Conservation (phyloP, 2,329 filamentous ascomycete genomes). For the Fusarium duplospermum region DNA sequence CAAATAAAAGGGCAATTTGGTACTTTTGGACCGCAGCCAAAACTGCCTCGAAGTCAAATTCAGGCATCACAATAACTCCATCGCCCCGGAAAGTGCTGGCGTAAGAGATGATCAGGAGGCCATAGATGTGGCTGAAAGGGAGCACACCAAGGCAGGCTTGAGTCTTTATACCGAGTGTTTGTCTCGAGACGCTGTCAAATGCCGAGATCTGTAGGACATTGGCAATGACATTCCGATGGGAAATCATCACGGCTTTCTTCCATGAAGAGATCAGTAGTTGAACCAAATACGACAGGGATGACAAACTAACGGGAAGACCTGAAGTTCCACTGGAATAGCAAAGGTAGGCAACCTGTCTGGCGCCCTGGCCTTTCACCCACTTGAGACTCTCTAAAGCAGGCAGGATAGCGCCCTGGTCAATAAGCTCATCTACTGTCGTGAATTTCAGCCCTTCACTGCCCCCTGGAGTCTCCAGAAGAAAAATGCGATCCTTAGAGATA, state of each 20-base stretch:
- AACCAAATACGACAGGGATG: slow-evolving; percentile 43
- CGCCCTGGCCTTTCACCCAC: slow-evolving; percentile 73
- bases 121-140: slow-evolving; percentile 85
- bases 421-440: slow-evolving; percentile 73
- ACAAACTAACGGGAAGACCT: slow-evolving; percentile 72
- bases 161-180: slow-evolving; percentile 50
- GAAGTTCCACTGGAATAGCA: slow-evolving; percentile 86
- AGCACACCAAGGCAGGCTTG: slow-evolving; percentile 72
- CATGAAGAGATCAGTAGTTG: background rate
- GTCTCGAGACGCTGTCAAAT: slow-evolving; percentile 53
- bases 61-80: slow-evolving; percentile 76
- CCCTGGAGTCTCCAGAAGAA: slow-evolving; percentile 72
- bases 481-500: slow-evolving; percentile 72
- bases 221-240: slow-evolving; percentile 81
- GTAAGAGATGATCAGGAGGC: slow-evolving; percentile 78
- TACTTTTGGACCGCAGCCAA: slow-evolving; percentile 49
- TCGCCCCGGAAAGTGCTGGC: slow-evolving; percentile 69
- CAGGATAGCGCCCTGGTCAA: slow-evolving; percentile 67
- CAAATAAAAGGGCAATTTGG: background rate
- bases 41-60: slow-evolving; percentile 76
- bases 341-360: slow-evolving; percentile 76
- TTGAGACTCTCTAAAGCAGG: slow-evolving; percentile 64
- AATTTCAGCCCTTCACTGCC: slow-evolving; percentile 52
- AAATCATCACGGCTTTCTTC: slow-evolving; percentile 85
- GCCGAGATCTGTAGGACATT: slow-evolving; percentile 73